Evolutionary conservation across 192 early-diverging fungal species (phyloP), one percentile per base, ranked within the genome.

Genomic region (Coemansia sp.): DNA sequence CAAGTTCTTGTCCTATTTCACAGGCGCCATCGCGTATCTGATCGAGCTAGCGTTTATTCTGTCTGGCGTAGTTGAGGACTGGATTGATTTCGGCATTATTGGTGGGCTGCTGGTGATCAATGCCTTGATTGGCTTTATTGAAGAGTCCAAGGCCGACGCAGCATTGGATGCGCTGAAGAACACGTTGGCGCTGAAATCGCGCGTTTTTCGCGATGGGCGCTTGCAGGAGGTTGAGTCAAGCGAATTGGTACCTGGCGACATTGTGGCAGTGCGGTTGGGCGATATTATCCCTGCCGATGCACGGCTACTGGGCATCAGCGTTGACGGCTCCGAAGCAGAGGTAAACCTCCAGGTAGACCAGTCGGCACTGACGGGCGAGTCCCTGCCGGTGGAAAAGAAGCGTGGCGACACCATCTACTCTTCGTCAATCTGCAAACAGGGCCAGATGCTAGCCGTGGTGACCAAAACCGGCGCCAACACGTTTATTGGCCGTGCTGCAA

Each of bases 231-330:
- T 93, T 7, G 87, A 90, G 61, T 85, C 87, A 2, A 64, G 59
- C 57, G 82, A 80, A 20, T 73, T 97, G 51, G 94, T 97, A 49
- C 94, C 94, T 31, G 94, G 94, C 53, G 93, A 97, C 64, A 63
- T 97, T 40, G 89, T 97, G 58, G 87, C 88, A 5, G 82, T 97
- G 37, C 90, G 92, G 64, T 82, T 94, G 58, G 94, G 94, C 62
- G 94, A 97, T 69, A 94, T 97, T 56, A 79, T 97, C 49, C 94
- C 94, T 32, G 94, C 94, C 16, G 94, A 97, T 66, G 87, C 81
- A 31, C 88, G 91, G 32, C 67, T 93, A 55, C 75, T 92, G 12
- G 90, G 88, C 21, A 80, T 91, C 49, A 85, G 82, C 49, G 87
- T 84, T 8, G 87, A 84, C 32, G 88, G 88, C 54, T 92, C 92